A percentile compares a stretch with the other conserved stretches of the same genome.
Evolutionary conservation across 1,139 yeast genomes (phyloP).

Genomic region (Pichia sp.): DNA sequence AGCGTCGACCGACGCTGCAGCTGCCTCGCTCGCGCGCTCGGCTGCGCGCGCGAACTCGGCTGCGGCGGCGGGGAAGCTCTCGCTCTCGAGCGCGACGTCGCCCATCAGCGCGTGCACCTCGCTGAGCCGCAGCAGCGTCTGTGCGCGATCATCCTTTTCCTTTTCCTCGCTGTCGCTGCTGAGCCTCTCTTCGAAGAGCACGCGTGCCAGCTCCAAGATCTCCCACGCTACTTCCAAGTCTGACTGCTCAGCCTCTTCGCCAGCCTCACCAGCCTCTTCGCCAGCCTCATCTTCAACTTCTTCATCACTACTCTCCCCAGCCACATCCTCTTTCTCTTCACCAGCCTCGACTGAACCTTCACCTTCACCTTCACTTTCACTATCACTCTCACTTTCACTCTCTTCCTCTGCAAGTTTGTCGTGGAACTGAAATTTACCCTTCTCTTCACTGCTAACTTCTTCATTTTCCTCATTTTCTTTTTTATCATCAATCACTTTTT

Average conservation of each 20-base stretch:
- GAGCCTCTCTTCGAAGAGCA: conserved; percentile 37
- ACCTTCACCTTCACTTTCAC: conserved; percentile 42
- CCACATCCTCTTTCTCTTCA: conserved; percentile 32
- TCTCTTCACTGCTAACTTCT: conserved; percentile 18
- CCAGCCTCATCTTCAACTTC: conserved; percentile 30
- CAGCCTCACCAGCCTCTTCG: conserved; percentile 22
- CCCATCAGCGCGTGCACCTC: conserved; percentile 79
- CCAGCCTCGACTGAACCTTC: conserved; percentile 31
- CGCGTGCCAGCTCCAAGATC: conserved; percentile 66
- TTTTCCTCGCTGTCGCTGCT: conserved; percentile 30
- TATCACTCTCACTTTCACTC: conserved; percentile 20
- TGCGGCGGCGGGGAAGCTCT: conserved; percentile 72
- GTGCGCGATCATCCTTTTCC: no score
- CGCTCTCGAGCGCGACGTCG: conserved; percentile 81
- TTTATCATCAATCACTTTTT: conserved; percentile 16
- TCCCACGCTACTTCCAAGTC: conserved; percentile 91
- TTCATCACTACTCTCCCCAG: conserved; percentile 32
- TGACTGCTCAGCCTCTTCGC: conserved; percentile 45
- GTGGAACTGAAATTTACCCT: conserved; percentile 13
- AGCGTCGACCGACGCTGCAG: no score
- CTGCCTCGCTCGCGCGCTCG: no score
- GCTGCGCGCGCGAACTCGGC: conserved; percentile 56
- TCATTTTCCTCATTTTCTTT: conserved; percentile 14
- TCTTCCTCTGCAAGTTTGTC: conserved; percentile 8
- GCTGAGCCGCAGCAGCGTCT: conserved; percentile 39